These are phyloP conservation scores for Diaporthe batatas DNA, from an alignment of 2,329 filamentous ascomycete species.

Conservation along the genomic window DNA sequence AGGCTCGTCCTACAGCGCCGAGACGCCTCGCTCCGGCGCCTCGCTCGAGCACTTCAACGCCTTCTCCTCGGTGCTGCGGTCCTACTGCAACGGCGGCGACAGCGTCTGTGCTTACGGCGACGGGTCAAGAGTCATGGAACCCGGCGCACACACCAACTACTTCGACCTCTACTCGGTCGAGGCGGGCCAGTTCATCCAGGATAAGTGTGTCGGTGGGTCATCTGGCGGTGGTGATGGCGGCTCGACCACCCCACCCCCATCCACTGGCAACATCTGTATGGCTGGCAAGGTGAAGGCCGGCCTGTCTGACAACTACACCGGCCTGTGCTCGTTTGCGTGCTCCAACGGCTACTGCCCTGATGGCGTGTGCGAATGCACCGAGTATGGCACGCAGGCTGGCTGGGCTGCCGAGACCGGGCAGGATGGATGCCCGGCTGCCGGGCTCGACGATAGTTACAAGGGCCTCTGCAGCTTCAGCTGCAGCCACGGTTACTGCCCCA, in stretches of 20 bases:
- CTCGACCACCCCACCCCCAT: neutral
- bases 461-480: conserved; percentile 34
- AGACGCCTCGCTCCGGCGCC: conserved; percentile 1
- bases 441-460: conserved; percentile 30
- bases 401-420: neutral
- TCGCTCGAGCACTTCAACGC: conserved; percentile 10
- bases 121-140: conserved; percentile 11
- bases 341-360: conserved; percentile 31
- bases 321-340: conserved; percentile 28
- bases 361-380: conserved; percentile 26
- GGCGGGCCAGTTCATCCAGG: conserved; percentile 18
- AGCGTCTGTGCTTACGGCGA: conserved; percentile 29
- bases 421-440: conserved; percentile 25
- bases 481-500: conserved; percentile 33
- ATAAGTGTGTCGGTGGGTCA: conserved; percentile 8
- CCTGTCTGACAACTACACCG: conserved; percentile 22
- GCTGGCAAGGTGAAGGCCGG: conserved; percentile 26
- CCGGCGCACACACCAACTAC: conserved; percentile 29
- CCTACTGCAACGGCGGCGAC: conserved; percentile 20
- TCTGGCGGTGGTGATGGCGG: conserved; percentile 12
- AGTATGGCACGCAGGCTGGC: conserved; percentile 13
- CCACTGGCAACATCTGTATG: conserved; percentile 11
- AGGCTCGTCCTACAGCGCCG: neutral
- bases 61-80: conserved; percentile 19
- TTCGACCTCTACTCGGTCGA: conserved; percentile 26